Evolutionary conservation across 768 basidiomycete genomes (phyloP).

Genomic region (Amanita muscaria): DNA sequence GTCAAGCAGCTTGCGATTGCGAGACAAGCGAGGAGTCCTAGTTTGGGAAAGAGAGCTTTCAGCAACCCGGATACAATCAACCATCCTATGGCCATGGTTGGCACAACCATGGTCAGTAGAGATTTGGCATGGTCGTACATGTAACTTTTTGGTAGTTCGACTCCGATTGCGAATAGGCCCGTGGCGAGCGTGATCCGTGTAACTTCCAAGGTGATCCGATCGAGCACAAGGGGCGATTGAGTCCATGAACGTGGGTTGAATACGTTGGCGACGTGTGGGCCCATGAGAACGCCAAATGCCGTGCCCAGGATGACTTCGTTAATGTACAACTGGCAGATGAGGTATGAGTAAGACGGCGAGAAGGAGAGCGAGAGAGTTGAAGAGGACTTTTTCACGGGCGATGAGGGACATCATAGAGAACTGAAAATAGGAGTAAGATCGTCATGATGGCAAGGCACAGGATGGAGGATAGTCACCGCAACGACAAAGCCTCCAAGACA

Average conservation of each 20-base stretch:
- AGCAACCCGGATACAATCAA: conserved; percentile 62
- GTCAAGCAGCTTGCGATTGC: conserved; percentile 87
- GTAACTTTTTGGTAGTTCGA: conserved; percentile 84
- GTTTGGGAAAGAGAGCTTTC: conserved; percentile 57
- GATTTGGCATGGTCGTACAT: conserved; percentile 72
- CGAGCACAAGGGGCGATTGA: conserved; percentile 24
- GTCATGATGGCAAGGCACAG: neutral
- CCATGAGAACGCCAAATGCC: conserved; percentile 51
- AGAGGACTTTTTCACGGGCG: conserved; percentile 65
- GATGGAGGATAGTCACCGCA: conserved; percentile 23
- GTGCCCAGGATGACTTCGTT: conserved; percentile 94
- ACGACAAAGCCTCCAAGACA: conserved; percentile 49
- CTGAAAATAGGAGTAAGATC: conserved; percentile 24
- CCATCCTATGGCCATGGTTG: conserved; percentile 84
- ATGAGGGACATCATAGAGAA: conserved; percentile 81
- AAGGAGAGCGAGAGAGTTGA: neutral
- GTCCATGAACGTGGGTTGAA: conserved; percentile 74
- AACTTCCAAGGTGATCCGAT: conserved; percentile 71
- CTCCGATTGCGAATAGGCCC: conserved; percentile 90
- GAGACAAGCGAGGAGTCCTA: conserved; percentile 68
- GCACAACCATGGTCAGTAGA: conserved; percentile 60
- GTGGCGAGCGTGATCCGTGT: conserved; percentile 84
- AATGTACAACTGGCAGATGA: conserved; percentile 53
- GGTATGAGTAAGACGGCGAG: neutral
- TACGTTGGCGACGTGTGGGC: conserved; percentile 60